Evolutionary conservation across 2,329 filamentous ascomycete genomes (phyloP), one percentile per base, ranked within the genome.

Genomic region (Fusarium hainanense): DNA sequence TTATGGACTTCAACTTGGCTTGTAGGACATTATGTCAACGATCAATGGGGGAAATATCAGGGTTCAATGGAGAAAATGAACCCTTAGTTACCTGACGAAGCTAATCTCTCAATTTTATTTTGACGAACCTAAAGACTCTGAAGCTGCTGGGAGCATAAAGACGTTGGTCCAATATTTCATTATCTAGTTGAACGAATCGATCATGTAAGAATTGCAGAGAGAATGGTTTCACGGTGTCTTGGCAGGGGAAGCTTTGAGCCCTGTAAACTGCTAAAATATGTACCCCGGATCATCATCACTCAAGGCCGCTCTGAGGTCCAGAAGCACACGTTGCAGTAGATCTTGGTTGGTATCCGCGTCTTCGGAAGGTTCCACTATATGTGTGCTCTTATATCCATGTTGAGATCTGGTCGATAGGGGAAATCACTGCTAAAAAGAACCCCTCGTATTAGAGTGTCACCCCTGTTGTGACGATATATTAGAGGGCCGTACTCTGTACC

Each of bases 61-160:
- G 32, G 32, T 52, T 58, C 40, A 14, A 16, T 12, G 51, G 62
- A 60, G 51, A 54, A 37, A 58, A 55, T 61, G 44, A 55, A 66
- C 46, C 54, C 58, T 34, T 21, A 59, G 47, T 61, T 61, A 64
- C 30, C 50, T 62, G 48, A 62, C 27, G 60, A 58, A 56, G 37
- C 52, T 37, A 51, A 69, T 71, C 64, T 68, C 59, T 60, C 40
- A 55, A 42, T 42, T 64, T 47, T 32, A 56, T 69, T 44, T 51
- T 58, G 54, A 70, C 40, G 51, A 60, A 52, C 32, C 42, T 55
- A 20, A 50, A 47, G 50, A 20, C 11, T n/a, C 55, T 37, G 40
- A 54, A 46, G 37, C 49, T 63, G 48, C 37, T 43, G 42, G 44
- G 40, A 65, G 21, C 28, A 54, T 56, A 56, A 69, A 54, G 28